Evolutionary conservation across 1,139 yeast species (phyloP).

Genomic region (Saccharomycopsis hybrid): DNA sequence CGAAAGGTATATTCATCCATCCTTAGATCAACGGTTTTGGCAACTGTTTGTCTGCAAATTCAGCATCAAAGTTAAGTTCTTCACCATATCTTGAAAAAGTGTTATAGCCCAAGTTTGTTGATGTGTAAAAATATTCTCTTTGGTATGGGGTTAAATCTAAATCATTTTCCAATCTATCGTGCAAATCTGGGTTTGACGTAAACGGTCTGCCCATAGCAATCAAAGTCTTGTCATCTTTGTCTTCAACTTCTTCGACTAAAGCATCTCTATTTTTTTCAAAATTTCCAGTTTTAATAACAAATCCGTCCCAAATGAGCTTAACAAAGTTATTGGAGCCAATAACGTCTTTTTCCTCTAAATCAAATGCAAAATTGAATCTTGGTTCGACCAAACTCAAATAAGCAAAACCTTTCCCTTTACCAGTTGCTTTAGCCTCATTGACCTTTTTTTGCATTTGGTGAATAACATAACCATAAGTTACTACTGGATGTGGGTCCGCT

Average conservation of each 20-base stretch:
- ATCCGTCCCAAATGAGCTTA: constrained; percentile 34
- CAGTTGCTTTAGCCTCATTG: constrained; percentile 28
- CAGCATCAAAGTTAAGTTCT: not conserved
- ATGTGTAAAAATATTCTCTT: constrained; percentile 34
- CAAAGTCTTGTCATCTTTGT: constrained; percentile 34
- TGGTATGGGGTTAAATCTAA: constrained; percentile 28
- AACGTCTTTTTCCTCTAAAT: not conserved
- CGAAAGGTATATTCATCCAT: no score
- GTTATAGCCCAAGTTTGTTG: constrained; percentile 22
- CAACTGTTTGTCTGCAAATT: not conserved
- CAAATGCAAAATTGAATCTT: constrained; percentile 22
- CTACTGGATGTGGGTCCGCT: constrained; percentile 30
- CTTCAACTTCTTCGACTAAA: constrained; percentile 25
- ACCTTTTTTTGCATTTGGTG: constrained; percentile 36
- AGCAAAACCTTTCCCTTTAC: constrained; percentile 32
- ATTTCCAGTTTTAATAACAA: constrained; percentile 35
- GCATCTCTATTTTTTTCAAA: constrained; percentile 25
- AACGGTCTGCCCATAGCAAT: constrained; percentile 38
- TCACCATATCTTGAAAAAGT: constrained; percentile 2
- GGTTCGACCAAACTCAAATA: constrained; percentile 40
- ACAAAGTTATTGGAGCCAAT: constrained; percentile 26
- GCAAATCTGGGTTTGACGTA: constrained; percentile 45
- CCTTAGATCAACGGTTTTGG: constrained; percentile 1
- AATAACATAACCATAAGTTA: constrained; percentile 33
- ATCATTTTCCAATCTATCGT: constrained; percentile 33